Evolutionary conservation across 176 grass and related monocot species (phyloP).

Genomic region (Triticum monococcum): DNA sequence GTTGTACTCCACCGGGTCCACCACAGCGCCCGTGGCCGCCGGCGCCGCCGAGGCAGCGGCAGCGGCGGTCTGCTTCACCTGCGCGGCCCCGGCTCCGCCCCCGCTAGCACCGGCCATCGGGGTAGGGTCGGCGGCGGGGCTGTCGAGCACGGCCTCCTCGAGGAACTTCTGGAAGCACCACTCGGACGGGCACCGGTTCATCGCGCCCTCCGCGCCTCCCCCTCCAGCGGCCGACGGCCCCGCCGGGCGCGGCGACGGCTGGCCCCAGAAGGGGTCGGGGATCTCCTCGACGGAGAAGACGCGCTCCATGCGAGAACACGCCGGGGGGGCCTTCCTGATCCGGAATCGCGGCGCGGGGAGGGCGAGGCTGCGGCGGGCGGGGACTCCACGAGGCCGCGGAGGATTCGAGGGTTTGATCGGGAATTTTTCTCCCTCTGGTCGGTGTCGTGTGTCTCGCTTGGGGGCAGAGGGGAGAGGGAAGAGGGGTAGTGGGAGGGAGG

Average conservation of each 20-base stretch:
- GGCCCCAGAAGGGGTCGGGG: conserved; percentile 59
- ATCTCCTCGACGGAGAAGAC: conserved; percentile 90
- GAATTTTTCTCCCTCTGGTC: background rate
- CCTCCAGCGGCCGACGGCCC: background rate
- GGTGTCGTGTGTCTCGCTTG: background rate
- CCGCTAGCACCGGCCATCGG: conserved; percentile 10
- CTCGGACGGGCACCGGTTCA: conserved; percentile 82
- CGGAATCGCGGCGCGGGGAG: background rate
- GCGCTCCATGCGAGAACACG: conserved; percentile 59
- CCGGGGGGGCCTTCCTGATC: background rate
- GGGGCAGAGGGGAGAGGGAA: background rate
- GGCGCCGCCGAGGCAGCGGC: background rate
- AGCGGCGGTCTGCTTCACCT: background rate
- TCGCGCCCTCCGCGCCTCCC: conserved; percentile 4
- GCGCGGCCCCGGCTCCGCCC: background rate
- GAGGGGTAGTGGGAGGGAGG: background rate
- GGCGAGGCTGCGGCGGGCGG: background rate
- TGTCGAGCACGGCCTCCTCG: conserved; percentile 64
- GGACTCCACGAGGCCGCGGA: background rate
- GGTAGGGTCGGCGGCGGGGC: conserved; percentile 6
- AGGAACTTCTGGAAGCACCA: conserved; percentile 98
- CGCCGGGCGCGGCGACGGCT: conserved; percentile 6
- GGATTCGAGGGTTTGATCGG: conserved; percentile 34
- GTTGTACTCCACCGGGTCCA: conserved; percentile 73
- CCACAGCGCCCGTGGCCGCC: background rate